phyloP scores from a whole-genome alignment of 2,329 filamentous ascomycete species.

The Aspergillus flavus region DNA sequence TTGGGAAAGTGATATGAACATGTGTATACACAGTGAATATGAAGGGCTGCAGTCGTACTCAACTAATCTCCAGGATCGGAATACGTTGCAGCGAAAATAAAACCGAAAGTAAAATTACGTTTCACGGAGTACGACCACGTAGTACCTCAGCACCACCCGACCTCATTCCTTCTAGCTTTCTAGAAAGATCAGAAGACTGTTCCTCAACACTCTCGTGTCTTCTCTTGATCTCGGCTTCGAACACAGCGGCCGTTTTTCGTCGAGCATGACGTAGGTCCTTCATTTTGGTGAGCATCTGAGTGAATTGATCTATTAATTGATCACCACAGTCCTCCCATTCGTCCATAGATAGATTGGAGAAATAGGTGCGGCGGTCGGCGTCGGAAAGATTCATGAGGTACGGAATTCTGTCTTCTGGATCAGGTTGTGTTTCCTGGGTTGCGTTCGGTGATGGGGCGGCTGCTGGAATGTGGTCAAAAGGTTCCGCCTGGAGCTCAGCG shows the following conservation, averaged over 20 bases:
- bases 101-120: not conserved
- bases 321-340: slow-evolving; percentile 66
- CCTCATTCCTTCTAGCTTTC: slow-evolving; percentile 58
- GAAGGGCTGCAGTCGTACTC: not conserved
- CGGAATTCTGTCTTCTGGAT: slow-evolving; percentile 36
- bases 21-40: slow-evolving; percentile 1
- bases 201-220: slow-evolving; percentile 55
- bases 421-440: slow-evolving; percentile 19
- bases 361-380: slow-evolving; percentile 51
- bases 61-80: slow-evolving; percentile 7
- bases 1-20: not conserved
- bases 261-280: slow-evolving; percentile 57
- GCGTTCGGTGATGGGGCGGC: slow-evolving; percentile 27
- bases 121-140: slow-evolving; percentile 39
- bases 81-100: not conserved
- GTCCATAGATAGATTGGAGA: slow-evolving; percentile 53
- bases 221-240: slow-evolving; percentile 58
- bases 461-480: slow-evolving; percentile 50
- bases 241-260: slow-evolving; percentile 54
- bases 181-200: slow-evolving; percentile 52
- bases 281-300: slow-evolving; percentile 53
- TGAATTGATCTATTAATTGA: slow-evolving; percentile 61
- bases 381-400: slow-evolving; percentile 40
- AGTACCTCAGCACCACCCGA: slow-evolving; percentile 57
- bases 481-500: slow-evolving; percentile 51